These are phyloP conservation scores for Lachnellula occidentalis DNA, from an alignment of 2,329 filamentous ascomycete genomes.

Conservation along the genomic window DNA sequence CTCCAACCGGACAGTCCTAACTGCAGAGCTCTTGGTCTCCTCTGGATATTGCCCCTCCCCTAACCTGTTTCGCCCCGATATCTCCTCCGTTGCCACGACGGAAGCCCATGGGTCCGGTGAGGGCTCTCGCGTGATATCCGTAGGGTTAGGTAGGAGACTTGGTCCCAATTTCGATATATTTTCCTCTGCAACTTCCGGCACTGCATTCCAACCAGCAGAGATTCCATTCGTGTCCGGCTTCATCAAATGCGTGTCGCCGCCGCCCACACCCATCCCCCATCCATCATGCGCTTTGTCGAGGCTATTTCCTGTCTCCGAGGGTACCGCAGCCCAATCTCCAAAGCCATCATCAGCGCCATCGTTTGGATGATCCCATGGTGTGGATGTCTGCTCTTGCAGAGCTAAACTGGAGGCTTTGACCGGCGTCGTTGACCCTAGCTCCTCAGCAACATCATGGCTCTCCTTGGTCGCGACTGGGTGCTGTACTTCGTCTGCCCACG, in stretches of 20 bases:
- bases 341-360: slow-evolving; percentile 20
- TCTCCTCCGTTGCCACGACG: not conserved
- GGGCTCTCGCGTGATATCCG: slow-evolving; percentile 15
- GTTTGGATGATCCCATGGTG: slow-evolving; percentile 22
- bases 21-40: not conserved
- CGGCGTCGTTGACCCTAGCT: slow-evolving; percentile 13
- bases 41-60: not conserved
- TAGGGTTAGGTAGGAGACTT: slow-evolving; percentile 11
- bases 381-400: slow-evolving; percentile 18
- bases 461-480: slow-evolving; percentile 11
- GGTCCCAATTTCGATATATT: slow-evolving; percentile 9
- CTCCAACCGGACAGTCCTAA: not conserved
- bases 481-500: slow-evolving; percentile 33
- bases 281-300: slow-evolving; percentile 15
- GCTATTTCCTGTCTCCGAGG: slow-evolving; percentile 10
- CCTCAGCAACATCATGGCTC: not conserved
- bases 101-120: slow-evolving; percentile 29
- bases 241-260: not conserved
- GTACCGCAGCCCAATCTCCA: slow-evolving; percentile 24
- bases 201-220: slow-evolving; percentile 11
- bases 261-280: slow-evolving; percentile 7
- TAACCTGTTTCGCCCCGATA: not conserved
- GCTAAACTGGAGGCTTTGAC: slow-evolving; percentile 14
- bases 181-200: not conserved
- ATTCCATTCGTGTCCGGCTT: slow-evolving; percentile 7